Percentiles rank a stretch among this genome's conserved stretches.
These are phyloP conservation scores for Lantana camara DNA, from an alignment of 257 asterid genomes.

Conservation along the genomic window DNA sequence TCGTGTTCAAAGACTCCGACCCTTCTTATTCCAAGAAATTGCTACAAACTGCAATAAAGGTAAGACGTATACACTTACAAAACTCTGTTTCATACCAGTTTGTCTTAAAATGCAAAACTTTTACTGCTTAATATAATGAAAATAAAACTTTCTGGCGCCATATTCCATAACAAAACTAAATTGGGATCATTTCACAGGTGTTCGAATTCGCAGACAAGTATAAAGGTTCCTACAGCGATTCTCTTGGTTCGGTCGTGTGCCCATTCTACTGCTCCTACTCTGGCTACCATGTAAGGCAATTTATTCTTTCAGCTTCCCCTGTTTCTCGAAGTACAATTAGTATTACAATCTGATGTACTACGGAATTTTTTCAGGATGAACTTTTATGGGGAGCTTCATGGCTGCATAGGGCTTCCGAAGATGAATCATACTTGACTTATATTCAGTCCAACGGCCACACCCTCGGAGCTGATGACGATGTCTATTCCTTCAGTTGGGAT, in stretches of 20 bases:
- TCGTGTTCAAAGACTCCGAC: slow-evolving; percentile 71
- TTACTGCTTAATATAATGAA: too few species aligned
- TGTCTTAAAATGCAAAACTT: too few species aligned
- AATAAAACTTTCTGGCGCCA: not conserved
- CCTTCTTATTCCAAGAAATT: slow-evolving; percentile 60
- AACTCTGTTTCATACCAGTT: not conserved
- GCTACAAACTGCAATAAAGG: slow-evolving; percentile 55
- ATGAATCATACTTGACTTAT: slow-evolving; percentile 54
- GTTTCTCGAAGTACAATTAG: not conserved
- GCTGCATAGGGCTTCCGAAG: slow-evolving; percentile 71
- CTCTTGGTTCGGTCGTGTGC: slow-evolving; percentile 72
- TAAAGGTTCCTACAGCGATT: slow-evolving; percentile 82
- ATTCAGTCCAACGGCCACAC: slow-evolving; percentile 74
- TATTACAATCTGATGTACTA: not conserved
- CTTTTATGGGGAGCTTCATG: slow-evolving; percentile 94
- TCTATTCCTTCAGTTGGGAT: slow-evolving; percentile 85
- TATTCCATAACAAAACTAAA: not conserved
- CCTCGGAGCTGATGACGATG: slow-evolving; percentile 75
- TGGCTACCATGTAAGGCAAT: slow-evolving; percentile 69
- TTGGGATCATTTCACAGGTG: slow-evolving; percentile 44
- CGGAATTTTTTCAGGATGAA: slow-evolving; percentile 64
- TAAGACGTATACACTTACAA: not conserved
- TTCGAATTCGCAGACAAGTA: slow-evolving; percentile 75
- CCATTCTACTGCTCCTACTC: slow-evolving; percentile 89
- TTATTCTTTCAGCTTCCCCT: not conserved